Percentiles rank a stretch among this genome's conserved stretches.
These are phyloP conservation scores for Saccharomycopsis amapae DNA, from an alignment of 805 yeast species.

Conservation along the genomic window DNA sequence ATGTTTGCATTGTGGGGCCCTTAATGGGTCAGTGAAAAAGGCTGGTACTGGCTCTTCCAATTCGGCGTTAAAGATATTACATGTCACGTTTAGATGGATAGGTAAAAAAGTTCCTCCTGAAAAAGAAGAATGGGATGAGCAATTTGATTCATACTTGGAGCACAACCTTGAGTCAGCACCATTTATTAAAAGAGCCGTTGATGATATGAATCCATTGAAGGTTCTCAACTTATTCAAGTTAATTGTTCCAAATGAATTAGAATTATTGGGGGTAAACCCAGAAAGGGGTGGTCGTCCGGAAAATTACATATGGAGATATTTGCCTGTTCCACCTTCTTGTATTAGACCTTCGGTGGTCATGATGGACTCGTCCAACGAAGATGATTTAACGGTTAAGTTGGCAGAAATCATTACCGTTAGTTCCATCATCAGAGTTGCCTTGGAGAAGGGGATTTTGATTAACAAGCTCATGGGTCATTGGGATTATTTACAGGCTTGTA, in stretches of 20 bases:
- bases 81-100: slow-evolving; percentile 91
- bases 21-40: slow-evolving; percentile 95
- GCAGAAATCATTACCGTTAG: slow-evolving; percentile 97
- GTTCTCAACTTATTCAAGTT: slow-evolving; percentile 83
- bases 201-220: slow-evolving; percentile 89
- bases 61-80: slow-evolving; percentile 91
- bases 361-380: slow-evolving; percentile 91
- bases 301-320: slow-evolving; percentile 91
- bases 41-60: slow-evolving; percentile 89
- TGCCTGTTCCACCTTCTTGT: slow-evolving; percentile 99
- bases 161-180: slow-evolving; percentile 84
- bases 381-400: slow-evolving; percentile 90
- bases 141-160: slow-evolving; percentile 65
- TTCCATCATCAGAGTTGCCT: slow-evolving; percentile 88
- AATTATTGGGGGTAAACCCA: slow-evolving; percentile 83
- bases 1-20: slow-evolving; percentile 77
- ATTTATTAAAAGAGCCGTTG: slow-evolving; percentile 79
- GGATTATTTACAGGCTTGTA: slow-evolving; percentile 93
- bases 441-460: slow-evolving; percentile 89
- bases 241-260: slow-evolving; percentile 82
- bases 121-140: slow-evolving; percentile 79
- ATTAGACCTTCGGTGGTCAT: slow-evolving; percentile 94
- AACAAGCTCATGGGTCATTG: slow-evolving; percentile 96
- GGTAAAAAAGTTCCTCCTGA: slow-evolving; percentile 87
- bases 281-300: slow-evolving; percentile 89